Evolutionary conservation across 2,329 filamentous ascomycete species (phyloP).

Genomic region (Fusarium ramigenum): DNA sequence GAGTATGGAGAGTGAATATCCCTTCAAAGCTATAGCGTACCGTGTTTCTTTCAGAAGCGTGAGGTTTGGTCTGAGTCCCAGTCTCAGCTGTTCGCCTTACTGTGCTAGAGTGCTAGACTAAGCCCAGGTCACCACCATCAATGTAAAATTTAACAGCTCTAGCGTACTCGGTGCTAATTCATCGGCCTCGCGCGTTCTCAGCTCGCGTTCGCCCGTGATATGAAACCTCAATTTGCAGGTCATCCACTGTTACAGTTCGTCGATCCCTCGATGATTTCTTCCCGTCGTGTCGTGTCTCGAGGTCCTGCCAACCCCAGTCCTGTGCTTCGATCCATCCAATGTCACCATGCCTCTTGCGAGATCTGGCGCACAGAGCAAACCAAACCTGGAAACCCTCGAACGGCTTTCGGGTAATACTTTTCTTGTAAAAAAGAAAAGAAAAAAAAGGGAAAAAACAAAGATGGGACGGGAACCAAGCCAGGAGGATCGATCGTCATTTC

Average conservation of each 20-base stretch:
- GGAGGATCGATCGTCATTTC: constrained; percentile 1
- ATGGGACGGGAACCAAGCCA: constrained; percentile 14
- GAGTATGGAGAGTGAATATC: background rate
- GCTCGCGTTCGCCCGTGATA: constrained; percentile 43
- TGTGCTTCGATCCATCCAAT: constrained; percentile 36
- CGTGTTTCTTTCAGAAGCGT: background rate
- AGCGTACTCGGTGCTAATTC: constrained; percentile 4
- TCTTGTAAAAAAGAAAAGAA: background rate
- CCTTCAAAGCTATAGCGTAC: background rate
- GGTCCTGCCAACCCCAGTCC: constrained; percentile 35
- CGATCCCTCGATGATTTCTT: constrained; percentile 25
- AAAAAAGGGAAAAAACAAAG: background rate
- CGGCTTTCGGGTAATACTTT: constrained; percentile 1
- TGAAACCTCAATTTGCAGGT: constrained; percentile 35
- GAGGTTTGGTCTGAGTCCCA: background rate
- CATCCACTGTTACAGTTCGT: constrained; percentile 19
- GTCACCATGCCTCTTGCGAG: constrained; percentile 36
- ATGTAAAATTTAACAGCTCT: constrained; percentile 29
- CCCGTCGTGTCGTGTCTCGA: constrained; percentile 23
- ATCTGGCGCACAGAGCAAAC: constrained; percentile 40
- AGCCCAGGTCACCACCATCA: background rate
- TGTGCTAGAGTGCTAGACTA: constrained; percentile 9
- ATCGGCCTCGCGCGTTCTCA: constrained; percentile 30
- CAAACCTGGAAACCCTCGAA: constrained; percentile 29
- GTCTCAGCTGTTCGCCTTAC: constrained; percentile 36